Evolutionary conservation across 2,329 filamentous ascomycete genomes (phyloP).

Genomic region (Aspergillus quadricinctus): DNA sequence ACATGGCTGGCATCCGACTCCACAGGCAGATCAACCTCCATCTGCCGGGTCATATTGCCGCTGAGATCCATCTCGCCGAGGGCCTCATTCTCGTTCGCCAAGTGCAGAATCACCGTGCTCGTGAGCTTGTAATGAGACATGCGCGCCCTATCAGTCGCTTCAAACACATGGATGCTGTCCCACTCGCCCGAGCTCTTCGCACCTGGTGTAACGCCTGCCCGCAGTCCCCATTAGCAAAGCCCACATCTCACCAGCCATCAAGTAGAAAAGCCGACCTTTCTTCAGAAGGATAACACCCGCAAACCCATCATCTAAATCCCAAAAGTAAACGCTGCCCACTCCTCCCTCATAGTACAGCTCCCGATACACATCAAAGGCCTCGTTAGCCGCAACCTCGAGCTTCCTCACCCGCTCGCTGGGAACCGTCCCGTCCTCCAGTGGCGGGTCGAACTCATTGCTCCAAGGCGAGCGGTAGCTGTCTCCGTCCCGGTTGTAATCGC

Average conservation of each 20-base stretch:
- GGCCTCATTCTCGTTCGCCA: conserved; percentile 63
- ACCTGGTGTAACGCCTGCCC: conserved; percentile 60
- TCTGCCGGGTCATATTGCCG: conserved; percentile 96
- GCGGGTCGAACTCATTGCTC: conserved; percentile 97
- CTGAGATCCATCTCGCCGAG: conserved; percentile 87
- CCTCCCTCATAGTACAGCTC: conserved; percentile 92
- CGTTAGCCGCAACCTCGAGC: conserved; percentile 91
- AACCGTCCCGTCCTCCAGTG: conserved; percentile 79
- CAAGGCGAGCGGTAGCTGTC: conserved; percentile 98
- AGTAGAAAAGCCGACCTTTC: conserved; percentile 61
- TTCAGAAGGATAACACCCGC: conserved; percentile 93
- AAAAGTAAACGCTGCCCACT: conserved; percentile 93
- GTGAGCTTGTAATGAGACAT: conserved; percentile 97
- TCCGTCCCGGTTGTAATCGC: conserved; percentile 99
- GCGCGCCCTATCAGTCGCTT: conserved; percentile 86
- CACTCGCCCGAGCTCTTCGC: conserved; percentile 73
- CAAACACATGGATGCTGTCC: conserved; percentile 99
- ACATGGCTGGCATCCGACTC: conserved; percentile 91
- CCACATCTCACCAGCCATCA: background rate
- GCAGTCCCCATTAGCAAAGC: conserved; percentile 4
- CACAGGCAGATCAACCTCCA: conserved; percentile 85
- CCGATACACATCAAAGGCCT: conserved; percentile 93
- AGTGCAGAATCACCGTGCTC: conserved; percentile 87
- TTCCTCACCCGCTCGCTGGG: conserved; percentile 86
- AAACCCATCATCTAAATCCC: conserved; percentile 97